Evolutionary conservation across 768 basidiomycete genomes (phyloP).

Genomic region (Mycena olivaceomarginata): DNA sequence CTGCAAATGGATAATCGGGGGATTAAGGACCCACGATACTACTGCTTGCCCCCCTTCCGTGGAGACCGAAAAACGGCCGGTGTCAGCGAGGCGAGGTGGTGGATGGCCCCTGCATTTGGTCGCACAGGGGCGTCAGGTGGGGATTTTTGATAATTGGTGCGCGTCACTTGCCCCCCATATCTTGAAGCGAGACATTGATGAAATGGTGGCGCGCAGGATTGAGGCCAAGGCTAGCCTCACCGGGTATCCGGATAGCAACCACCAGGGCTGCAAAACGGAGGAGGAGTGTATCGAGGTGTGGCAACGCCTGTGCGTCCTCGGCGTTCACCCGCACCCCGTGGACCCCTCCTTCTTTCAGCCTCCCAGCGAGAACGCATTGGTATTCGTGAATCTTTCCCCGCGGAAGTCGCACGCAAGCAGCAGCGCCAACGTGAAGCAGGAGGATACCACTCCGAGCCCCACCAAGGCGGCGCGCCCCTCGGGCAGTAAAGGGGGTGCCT

Average conservation of each 20-base stretch:
- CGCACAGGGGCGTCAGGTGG: neutral
- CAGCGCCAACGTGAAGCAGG: no score
- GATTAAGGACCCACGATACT: no score
- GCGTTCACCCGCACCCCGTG: constrained; percentile 25
- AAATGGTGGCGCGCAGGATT: neutral
- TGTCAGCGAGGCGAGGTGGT: neutral
- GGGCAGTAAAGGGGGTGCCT: neutral
- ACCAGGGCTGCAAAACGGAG: neutral
- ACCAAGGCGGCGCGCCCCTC: no score
- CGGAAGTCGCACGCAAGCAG: neutral
- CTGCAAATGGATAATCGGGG: no score
- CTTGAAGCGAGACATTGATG: no score
- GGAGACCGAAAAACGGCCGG: neutral
- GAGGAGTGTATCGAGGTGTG: constrained; percentile 14
- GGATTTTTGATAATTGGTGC: neutral
- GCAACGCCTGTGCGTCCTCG: constrained; percentile 8
- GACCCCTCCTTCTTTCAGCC: neutral
- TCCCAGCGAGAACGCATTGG: no score
- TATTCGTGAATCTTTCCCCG: neutral
- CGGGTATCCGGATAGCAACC: neutral
- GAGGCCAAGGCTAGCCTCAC: constrained; percentile 8
- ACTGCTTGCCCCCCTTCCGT: neutral
- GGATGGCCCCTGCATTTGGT: neutral
- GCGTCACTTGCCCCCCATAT: neutral
- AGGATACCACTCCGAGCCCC: no score